Evolutionary conservation across 495 filamentous ascomycete genomes (phyloP).

Genomic region (Annulohypoxylon maeteangense): DNA sequence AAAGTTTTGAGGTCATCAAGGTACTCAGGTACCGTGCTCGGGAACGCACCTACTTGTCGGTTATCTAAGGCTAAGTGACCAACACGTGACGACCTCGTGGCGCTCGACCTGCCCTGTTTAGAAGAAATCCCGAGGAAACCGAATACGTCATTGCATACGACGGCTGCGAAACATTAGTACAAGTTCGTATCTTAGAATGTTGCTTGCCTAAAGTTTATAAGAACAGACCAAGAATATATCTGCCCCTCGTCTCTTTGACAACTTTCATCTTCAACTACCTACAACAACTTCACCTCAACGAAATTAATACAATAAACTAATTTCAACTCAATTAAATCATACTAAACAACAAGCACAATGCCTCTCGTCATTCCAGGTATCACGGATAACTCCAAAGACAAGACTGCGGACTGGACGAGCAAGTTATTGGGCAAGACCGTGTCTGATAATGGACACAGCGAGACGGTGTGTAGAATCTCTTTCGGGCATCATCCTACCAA

Average conservation of each 20-base stretch:
- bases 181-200: conserved; percentile 18
- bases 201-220: conserved; percentile 25
- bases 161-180: neutral
- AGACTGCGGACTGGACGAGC: conserved; percentile 73
- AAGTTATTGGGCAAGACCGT: conserved; percentile 82
- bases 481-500: neutral
- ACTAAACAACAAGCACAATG: conserved; percentile 63
- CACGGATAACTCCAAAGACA: conserved; percentile 61
- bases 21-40: neutral
- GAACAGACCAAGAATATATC: conserved; percentile 12
- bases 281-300: neutral
- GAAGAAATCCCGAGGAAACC: neutral
- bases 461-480: conserved; percentile 51
- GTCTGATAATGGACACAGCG: conserved; percentile 52
- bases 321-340: neutral
- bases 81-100: conserved; percentile 5
- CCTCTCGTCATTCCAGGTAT: conserved; percentile 84
- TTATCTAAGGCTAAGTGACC: conserved; percentile 2
- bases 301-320: neutral
- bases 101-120: conserved; percentile 1
- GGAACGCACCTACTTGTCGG: neutral
- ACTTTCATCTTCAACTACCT: neutral
- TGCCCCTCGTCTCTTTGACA: neutral
- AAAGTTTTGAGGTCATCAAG: neutral
- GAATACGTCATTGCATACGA: conserved; percentile 41